These are phyloP conservation scores for Corylus avellana DNA, from an alignment of 306 rosid species.

Conservation along the genomic window DNA sequence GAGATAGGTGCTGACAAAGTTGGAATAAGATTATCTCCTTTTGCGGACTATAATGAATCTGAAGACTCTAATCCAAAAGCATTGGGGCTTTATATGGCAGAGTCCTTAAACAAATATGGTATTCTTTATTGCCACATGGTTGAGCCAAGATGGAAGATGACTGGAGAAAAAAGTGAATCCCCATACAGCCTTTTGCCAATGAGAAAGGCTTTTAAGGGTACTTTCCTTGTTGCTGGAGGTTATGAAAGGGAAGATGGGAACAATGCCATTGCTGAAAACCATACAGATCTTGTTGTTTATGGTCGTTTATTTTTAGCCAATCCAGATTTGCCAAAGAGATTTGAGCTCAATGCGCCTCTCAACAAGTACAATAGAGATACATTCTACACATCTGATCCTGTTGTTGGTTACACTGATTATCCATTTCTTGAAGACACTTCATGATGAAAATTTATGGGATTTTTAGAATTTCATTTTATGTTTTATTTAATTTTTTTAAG, in stretches of 20 bases:
- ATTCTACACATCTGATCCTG: conserved; percentile 47
- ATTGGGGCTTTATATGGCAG: conserved; percentile 47
- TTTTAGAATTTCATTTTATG: no score
- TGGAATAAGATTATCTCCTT: conserved; percentile 69
- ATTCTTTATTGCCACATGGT: conserved; percentile 61
- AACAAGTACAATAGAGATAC: conserved; percentile 54
- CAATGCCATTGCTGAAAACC: conserved; percentile 40
- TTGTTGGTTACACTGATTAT: conserved; percentile 60
- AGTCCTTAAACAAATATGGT: conserved; percentile 46
- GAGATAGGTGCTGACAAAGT: no score
- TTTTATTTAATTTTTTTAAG: no score
- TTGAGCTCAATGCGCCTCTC: conserved; percentile 49
- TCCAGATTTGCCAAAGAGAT: conserved; percentile 69
- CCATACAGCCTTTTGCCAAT: conserved; percentile 39
- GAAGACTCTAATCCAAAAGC: conserved; percentile 53
- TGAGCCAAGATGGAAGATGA: conserved; percentile 51
- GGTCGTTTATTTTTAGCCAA: conserved; percentile 58
- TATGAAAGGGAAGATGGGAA: conserved; percentile 48
- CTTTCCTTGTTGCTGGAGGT: conserved; percentile 59
- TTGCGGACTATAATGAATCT: conserved; percentile 40
- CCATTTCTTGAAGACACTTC: conserved; percentile 60
- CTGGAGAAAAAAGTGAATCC: conserved; percentile 16
- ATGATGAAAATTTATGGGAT: no score
- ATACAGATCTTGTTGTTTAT: conserved; percentile 45
- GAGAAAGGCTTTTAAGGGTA: conserved; percentile 63